A percentile compares a stretch with the other conserved stretches of the same genome.
Evolutionary conservation across 2,329 filamentous ascomycete species (phyloP).

Genomic region (Botrytis medusae): DNA sequence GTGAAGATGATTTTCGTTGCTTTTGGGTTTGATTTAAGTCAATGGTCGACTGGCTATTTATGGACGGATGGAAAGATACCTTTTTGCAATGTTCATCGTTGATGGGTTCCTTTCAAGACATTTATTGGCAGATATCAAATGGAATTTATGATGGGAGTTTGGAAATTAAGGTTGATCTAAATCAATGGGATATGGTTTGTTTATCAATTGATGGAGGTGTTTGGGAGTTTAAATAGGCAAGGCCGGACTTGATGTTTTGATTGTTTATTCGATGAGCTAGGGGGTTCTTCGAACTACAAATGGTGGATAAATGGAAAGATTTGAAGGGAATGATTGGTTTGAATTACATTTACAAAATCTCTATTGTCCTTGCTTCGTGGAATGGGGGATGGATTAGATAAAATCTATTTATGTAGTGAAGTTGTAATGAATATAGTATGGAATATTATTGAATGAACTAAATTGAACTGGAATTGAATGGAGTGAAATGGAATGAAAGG

Average conservation of each 20-base stretch:
- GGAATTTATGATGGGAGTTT: background rate
- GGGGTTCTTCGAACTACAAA: background rate
- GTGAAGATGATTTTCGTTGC: background rate
- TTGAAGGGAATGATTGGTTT: too few species aligned
- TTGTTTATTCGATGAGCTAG: background rate
- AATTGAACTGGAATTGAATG: too few species aligned
- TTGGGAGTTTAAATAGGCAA: background rate
- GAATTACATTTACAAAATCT: too few species aligned
- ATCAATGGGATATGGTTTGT: background rate
- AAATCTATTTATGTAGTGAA: too few species aligned
- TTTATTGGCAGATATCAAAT: background rate
- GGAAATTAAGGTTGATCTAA: background rate
- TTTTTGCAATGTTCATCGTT: constrained; percentile 1
- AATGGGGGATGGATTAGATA: too few species aligned
- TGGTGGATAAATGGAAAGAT: background rate
- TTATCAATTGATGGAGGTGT: background rate
- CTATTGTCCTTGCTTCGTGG: too few species aligned
- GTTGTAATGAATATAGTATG: too few species aligned
- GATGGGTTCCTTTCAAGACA: background rate
- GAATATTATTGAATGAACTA: too few species aligned
- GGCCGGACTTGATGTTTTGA: background rate
- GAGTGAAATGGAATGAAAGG: too few species aligned
- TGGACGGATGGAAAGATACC: constrained; percentile 12
- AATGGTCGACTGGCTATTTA: background rate
- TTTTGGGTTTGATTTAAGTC: background rate